A percentile compares a stretch with the other conserved stretches of the same genome.
These are phyloP conservation scores for Westerdykella aurantiaca DNA, from an alignment of 2,329 filamentous ascomycete species.

Conservation along the genomic window DNA sequence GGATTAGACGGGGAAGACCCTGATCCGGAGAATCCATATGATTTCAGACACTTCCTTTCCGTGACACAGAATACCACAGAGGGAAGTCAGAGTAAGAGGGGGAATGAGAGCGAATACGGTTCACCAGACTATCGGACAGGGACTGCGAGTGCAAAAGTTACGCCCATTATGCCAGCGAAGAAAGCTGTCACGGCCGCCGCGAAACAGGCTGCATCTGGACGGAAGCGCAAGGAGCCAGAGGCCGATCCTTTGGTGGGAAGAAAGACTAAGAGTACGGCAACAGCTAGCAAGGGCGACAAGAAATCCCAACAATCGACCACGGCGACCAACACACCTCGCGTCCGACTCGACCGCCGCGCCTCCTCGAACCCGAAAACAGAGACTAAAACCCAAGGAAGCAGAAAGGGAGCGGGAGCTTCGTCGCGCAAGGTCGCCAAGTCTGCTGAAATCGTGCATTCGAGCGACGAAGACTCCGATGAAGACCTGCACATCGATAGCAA, in stretches of 20 bases:
- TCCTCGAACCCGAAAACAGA: conserved; percentile 14
- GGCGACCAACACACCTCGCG: conserved; percentile 14
- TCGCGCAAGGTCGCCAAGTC: conserved; percentile 22
- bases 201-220: not conserved
- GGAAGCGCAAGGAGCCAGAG: conserved; percentile 25
- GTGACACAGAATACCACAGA: conserved; percentile 15
- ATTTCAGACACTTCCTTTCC: conserved; percentile 44
- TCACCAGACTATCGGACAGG: conserved; percentile 28
- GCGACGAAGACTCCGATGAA: conserved; percentile 15
- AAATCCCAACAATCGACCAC: conserved; percentile 11
- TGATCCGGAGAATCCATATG: conserved; percentile 44
- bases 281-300: conserved; percentile 6
- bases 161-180: conserved; percentile 22
- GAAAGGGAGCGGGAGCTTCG: conserved; percentile 8
- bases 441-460: conserved; percentile 27
- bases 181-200: conserved; percentile 10
- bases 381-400: not conserved
- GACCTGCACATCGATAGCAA: conserved; percentile 7
- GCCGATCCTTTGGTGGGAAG: conserved; percentile 13
- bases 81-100: conserved; percentile 14
- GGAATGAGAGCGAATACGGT: conserved; percentile 27
- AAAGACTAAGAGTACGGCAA: conserved; percentile 6
- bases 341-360: conserved; percentile 36
- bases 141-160: conserved; percentile 25
- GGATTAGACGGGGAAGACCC: conserved; percentile 32